These are phyloP conservation scores for Penicillium cataractarum DNA, from an alignment of 495 filamentous ascomycete species.

Conservation along the genomic window DNA sequence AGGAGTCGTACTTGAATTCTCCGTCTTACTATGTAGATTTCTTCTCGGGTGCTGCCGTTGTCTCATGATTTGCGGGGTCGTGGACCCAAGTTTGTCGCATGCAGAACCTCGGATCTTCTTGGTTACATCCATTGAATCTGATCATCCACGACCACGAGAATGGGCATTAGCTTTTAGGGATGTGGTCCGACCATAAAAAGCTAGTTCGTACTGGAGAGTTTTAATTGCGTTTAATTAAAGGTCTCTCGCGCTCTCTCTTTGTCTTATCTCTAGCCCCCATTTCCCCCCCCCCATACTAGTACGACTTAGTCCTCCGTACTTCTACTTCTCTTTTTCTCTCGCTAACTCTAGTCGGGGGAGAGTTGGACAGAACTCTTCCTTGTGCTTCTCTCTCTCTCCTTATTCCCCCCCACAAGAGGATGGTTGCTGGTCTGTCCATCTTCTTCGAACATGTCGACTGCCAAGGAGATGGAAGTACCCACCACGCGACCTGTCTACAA, in stretches of 20 bases:
- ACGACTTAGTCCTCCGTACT: background rate
- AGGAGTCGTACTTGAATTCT: too few relatives aligned
- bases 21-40: too few relatives aligned
- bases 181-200: constrained; percentile 1
- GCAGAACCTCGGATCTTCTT: background rate
- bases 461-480: constrained; percentile 13
- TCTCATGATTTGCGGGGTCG: background rate
- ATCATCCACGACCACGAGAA: background rate
- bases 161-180: background rate
- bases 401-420: background rate
- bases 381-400: background rate
- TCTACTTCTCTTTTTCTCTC: background rate
- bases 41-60: background rate
- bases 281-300: too few relatives aligned
- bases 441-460: constrained; percentile 12
- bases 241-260: background rate
- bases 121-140: background rate
- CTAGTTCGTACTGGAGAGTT: too few relatives aligned
- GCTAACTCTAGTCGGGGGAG: background rate
- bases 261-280: background rate
- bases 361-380: constrained; percentile 1
- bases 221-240: background rate
- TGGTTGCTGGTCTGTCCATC: background rate
- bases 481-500: constrained; percentile 55
- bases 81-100: background rate